These are phyloP conservation scores for Kodamaea jinghongensis DNA, from an alignment of 805 yeast species.

Conservation along the genomic window DNA sequence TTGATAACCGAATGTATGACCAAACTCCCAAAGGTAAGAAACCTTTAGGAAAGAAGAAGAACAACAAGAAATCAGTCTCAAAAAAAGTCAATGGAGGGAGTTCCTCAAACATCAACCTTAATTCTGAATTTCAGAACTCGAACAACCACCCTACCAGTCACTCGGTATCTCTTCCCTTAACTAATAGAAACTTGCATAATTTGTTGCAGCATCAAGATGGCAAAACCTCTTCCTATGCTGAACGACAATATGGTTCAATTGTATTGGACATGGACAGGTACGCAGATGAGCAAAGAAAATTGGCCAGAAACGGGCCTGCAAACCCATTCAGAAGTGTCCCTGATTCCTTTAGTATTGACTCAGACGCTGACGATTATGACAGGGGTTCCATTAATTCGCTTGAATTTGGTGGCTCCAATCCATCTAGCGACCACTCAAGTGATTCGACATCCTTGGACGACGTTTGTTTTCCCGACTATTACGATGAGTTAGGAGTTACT, in stretches of 20 bases:
- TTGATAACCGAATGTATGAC: constrained; percentile 30
- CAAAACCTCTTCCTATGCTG: constrained; percentile 10
- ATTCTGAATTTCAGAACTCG: no score
- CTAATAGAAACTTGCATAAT: constrained; percentile 36
- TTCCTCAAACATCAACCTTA: no score
- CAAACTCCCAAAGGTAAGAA: constrained; percentile 12
- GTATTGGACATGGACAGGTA: constrained; percentile 42
- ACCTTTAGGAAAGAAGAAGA: neutral
- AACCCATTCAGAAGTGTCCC: constrained; percentile 10
- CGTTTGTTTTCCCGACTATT: constrained; percentile 85
- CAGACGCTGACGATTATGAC: constrained; percentile 18
- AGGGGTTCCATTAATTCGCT: constrained; percentile 21
- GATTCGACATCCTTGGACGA: constrained; percentile 80
- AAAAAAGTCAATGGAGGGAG: no score
- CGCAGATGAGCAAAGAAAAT: constrained; percentile 29
- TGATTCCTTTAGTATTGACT: constrained; percentile 4
- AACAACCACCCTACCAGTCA: no score
- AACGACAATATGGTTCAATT: constrained; percentile 19
- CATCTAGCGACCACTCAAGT: constrained; percentile 58
- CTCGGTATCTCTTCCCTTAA: constrained; percentile 26
- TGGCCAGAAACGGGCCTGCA: constrained; percentile 13
- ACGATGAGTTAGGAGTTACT: constrained; percentile 27
- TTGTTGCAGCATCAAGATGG: constrained; percentile 16
- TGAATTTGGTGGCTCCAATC: constrained; percentile 56
- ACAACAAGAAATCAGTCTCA: neutral